Base-by-base conservation (phyloP, 495 filamentous ascomycete genomes). In the Aspergillus indologenus region DNA sequence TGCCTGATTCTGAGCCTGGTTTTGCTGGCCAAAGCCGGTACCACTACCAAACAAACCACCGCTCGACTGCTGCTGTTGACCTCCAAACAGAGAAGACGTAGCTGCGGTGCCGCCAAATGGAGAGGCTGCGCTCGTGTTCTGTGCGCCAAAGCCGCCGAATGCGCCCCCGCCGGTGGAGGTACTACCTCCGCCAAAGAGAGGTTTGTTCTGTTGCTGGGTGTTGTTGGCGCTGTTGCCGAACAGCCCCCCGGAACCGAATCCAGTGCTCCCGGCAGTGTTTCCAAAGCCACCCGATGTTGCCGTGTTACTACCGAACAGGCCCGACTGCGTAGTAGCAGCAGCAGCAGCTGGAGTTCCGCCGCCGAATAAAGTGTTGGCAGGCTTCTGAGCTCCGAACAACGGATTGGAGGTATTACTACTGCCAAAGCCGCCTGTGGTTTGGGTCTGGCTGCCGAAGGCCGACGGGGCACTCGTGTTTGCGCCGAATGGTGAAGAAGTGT, bases 351-450 rank as follows among this genome's bases (percentile, higher is more conserved):
- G 23, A 17, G 62, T 57, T 14, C 51, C 59, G 46, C 69, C 68
- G 54, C 70, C 75, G 61, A 80, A 79, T 53, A 79, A 43, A 20
- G 72, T 69, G 49, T 61, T 73, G 54, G 74, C 63, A 58, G 76
- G 76, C 53, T 77, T 77, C 26, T 63, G 42, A 7, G 68, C 70
- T 23, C 72, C 71, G 57, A 80, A 80, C 52, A 75, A 61, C 20
- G 75, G 69, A 50, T 74, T 78, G 23, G 68, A 60, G 9, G 68
- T 58, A 59, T 69, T 75, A 19, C 78, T 75, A 19, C 78, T 70
- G 14, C 87, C 87, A 67, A 90, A 89, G 20, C 74, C 77, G 49
- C 82, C 78, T 19, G 83, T 68, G 0, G 81, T 76, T 58, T 79
- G 80, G 14, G 86, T 80, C 50, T 84, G 61, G 31, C 34, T 40